These are phyloP conservation scores for Aspergillus hancockii DNA, from an alignment of 495 filamentous ascomycete genomes.

Conservation along the genomic window DNA sequence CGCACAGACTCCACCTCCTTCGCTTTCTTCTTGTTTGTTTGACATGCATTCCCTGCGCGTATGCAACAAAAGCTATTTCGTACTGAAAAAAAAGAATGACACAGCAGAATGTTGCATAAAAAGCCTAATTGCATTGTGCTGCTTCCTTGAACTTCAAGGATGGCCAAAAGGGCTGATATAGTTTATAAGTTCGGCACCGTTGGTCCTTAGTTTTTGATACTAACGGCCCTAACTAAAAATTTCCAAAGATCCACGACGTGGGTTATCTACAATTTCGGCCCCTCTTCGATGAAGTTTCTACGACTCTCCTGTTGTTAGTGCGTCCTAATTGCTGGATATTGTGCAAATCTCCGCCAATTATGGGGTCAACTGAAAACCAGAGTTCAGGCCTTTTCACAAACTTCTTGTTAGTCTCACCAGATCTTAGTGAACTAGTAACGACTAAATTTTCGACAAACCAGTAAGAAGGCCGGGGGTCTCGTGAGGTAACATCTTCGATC, in stretches of 20 bases:
- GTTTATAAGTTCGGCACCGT: constrained; percentile 11
- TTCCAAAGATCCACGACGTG: constrained; percentile 4
- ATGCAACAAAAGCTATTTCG: background rate
- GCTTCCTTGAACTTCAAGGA: background rate
- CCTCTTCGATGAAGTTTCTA: constrained; percentile 6
- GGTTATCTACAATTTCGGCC: constrained; percentile 5
- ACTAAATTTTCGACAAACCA: constrained; percentile 9
- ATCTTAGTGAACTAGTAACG: constrained; percentile 8
- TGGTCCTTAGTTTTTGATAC: constrained; percentile 4
- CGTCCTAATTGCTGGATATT: background rate
- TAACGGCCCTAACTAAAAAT: constrained; percentile 8
- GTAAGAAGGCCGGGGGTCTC: background rate
- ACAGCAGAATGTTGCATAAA: background rate
- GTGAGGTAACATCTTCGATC: constrained; percentile 11
- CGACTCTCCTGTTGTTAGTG: background rate
- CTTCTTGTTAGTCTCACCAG: constrained; percentile 6
- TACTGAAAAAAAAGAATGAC: background rate
- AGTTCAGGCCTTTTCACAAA: background rate
- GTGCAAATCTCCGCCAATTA: constrained; percentile 4
- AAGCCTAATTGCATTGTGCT: background rate
- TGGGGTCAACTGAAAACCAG: background rate
- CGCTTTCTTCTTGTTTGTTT: too few relatives aligned
- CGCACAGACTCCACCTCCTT: background rate
- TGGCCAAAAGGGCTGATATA: constrained; percentile 1
- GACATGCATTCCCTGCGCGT: background rate